Conservation (phyloP, 1,284 basidiomycete genomes). For the Irpex sp. region DNA sequence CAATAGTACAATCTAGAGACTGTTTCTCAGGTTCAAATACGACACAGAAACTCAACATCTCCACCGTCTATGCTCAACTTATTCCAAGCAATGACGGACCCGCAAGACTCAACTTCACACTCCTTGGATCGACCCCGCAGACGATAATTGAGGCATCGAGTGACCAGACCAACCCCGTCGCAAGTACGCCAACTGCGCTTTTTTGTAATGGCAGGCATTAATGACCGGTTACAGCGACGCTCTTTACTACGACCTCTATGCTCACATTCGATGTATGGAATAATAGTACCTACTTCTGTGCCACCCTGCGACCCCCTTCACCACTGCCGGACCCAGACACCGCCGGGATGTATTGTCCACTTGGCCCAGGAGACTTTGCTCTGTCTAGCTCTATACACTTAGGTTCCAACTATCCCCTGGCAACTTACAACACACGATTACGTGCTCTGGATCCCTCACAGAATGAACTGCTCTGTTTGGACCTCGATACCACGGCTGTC, state of each 20-base stretch:
- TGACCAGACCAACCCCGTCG: conserved; percentile 54
- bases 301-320: conserved; percentile 70
- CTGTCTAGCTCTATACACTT: conserved; percentile 78
- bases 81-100: conserved; percentile 41
- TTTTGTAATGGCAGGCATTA: conserved; percentile 13
- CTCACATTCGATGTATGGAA: conserved; percentile 74
- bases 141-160: conserved; percentile 59
- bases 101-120: conserved; percentile 59
- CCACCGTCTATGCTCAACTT: conserved; percentile 73
- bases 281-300: conserved; percentile 74
- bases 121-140: conserved; percentile 56
- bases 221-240: conserved; percentile 53
- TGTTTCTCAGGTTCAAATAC: conserved; percentile 52
- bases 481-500: conserved; percentile 79
- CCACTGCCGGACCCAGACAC: conserved; percentile 50
- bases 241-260: conserved; percentile 79
- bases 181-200: conserved; percentile 27
- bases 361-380: conserved; percentile 74
- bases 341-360: conserved; percentile 58
- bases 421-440: conserved; percentile 81
- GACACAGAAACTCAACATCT: conserved; percentile 61
- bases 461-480: conserved; percentile 79
- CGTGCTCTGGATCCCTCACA: conserved; percentile 85
- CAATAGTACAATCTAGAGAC: conserved; percentile 36
- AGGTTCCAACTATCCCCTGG: conserved; percentile 67